Evolutionary conservation across 192 early-diverging fungal genomes (phyloP), one percentile per base, ranked within the genome.

Genomic region (Glomus cerebriforme): DNA sequence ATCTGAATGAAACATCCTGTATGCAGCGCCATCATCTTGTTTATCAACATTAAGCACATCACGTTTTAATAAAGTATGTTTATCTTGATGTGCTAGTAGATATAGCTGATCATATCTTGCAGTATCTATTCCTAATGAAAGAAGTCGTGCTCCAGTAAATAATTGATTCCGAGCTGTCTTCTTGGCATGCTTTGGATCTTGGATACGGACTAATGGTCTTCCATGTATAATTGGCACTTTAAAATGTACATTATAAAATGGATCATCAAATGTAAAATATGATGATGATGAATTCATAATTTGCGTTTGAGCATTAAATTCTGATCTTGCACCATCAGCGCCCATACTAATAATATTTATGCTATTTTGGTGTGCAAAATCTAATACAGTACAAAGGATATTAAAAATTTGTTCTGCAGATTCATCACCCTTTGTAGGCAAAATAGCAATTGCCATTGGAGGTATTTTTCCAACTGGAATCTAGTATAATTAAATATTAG

Each of bases 401-500:
- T 60, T 60, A 8, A 8, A 60, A 0, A 60, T 60, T 60, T 60
- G n/a, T 26, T 60, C n/a, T 26, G 59, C n/a, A 26, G n/a, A 26
- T 60, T 60, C 59, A 60, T 60, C 59, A 60, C n/a, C 59, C 15
- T 60, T 60, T 59, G 59, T 60, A 26, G 59, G 59, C n/a, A 60
- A 60, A 22, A 60, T 60, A 26, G 9, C n/a, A 26, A 60, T 27
- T 26, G 24, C 7, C n/a, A 60, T 60, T 26, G n/a, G n/a, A 7
- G n/a, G n/a, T 7, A 60, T 60, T 60, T 60, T 60, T 26, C n/a
- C n/a, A 24, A 60, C 24, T 26, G n/a, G n/a, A 26, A 59, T 24
- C 58, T 59, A 59, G 17, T n/a, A 59, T 59, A 59, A 13, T 22
- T 22, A 59, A 59, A 59, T 3, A 59, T 22, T 59, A 22, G 13